These are phyloP conservation scores for Leccinum barrowsii DNA, from an alignment of 768 basidiomycete species.

Conservation along the genomic window DNA sequence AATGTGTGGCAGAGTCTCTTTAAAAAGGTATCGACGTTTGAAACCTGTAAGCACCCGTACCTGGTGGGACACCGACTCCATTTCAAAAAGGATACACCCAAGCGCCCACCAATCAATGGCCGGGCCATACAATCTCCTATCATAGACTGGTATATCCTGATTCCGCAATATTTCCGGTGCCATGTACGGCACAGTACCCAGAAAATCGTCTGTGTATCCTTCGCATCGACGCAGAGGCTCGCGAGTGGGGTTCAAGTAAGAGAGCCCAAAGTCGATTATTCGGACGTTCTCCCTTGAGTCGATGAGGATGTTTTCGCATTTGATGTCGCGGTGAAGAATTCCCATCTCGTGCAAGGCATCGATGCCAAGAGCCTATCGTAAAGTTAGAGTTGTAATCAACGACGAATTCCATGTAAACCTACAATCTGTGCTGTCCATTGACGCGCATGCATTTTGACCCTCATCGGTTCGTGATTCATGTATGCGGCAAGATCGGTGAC, in stretches of 20 bases:
- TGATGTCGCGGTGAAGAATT: slow-evolving; percentile 67
- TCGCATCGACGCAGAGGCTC: slow-evolving; percentile 10
- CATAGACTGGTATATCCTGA: neutral
- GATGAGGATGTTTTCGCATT: slow-evolving; percentile 68
- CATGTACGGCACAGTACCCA: slow-evolving; percentile 37
- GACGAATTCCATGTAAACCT: neutral
- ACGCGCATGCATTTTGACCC: slow-evolving; percentile 27
- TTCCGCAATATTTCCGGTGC: slow-evolving; percentile 41
- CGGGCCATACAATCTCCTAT: slow-evolving; percentile 26
- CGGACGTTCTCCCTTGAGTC: slow-evolving; percentile 38
- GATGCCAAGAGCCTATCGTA: slow-evolving; percentile 38
- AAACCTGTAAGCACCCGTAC: slow-evolving; percentile 16
- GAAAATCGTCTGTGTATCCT: slow-evolving; percentile 24
- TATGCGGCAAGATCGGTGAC: slow-evolving; percentile 33
- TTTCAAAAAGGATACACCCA: slow-evolving; percentile 39
- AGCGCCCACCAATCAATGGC: slow-evolving; percentile 42
- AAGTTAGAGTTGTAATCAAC: neutral
- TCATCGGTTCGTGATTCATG: slow-evolving; percentile 21
- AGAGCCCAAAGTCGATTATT: slow-evolving; percentile 41
- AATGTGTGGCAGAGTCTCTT: neutral
- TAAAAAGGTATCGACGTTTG: neutral
- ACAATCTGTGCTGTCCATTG: slow-evolving; percentile 43
- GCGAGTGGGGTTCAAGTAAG: slow-evolving; percentile 19
- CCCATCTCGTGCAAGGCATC: slow-evolving; percentile 51
- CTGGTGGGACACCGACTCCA: slow-evolving; percentile 28